phyloP scores from a whole-genome alignment of 208 protist species.

The Herpetomonas muscarum region DNA sequence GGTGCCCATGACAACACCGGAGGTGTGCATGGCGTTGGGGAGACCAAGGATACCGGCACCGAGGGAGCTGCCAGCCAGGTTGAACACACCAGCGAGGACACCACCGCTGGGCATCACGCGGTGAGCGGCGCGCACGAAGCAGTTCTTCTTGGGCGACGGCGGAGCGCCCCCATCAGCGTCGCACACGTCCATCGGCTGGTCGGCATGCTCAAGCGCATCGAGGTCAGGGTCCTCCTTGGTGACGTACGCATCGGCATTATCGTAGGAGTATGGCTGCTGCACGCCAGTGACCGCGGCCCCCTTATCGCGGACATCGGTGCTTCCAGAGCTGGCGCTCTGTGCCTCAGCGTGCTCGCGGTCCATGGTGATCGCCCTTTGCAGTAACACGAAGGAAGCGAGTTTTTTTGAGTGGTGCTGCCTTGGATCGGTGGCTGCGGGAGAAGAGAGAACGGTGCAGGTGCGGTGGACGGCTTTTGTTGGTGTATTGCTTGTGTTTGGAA shows the following conservation, averaged over 20 bases:
- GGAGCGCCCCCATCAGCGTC: not conserved
- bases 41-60: conserved; percentile 77
- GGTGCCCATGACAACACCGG: conserved; percentile 52
- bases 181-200: no score
- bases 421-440: no score
- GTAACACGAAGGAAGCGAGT: conserved; percentile 4
- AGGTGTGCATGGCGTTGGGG: conserved; percentile 57
- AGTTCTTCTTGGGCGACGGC: not conserved
- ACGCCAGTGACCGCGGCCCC: no score
- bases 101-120: conserved; percentile 68
- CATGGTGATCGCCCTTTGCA: conserved; percentile 2
- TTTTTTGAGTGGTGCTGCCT: not conserved
- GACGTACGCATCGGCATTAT: no score
- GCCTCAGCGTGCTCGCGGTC: not conserved
- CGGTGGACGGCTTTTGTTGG: no score
- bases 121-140: not conserved
- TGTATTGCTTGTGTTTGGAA: no score
- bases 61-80: conserved; percentile 68
- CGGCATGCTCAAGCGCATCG: not conserved
- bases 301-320: no score
- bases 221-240: no score
- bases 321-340: no score
- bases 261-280: no score
- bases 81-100: conserved; percentile 57
- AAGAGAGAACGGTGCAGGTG: no score